Evolutionary conservation across 2,329 filamentous ascomycete genomes (phyloP), one percentile per base, ranked within the genome.

Genomic region (Colletotrichum sp.): DNA sequence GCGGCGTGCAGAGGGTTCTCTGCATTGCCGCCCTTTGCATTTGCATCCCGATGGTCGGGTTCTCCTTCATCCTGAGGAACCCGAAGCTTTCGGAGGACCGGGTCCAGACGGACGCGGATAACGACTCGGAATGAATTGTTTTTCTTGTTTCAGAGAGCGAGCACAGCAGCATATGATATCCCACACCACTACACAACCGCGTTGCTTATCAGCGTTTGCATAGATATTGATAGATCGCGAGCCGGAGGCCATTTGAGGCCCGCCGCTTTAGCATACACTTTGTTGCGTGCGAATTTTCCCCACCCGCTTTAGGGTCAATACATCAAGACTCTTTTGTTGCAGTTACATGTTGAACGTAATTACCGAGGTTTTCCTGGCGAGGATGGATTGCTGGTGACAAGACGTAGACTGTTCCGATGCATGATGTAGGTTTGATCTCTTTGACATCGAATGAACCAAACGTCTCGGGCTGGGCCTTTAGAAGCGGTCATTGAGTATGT

Each of bases 21-120:
- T 78, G 76, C 65, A 76, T 77, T 12, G 76, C 78, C 18, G 79
- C 77, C 4, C 66, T 79, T 18, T 79, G 77, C 30, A 66, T 80
- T 48, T 78, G 78, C 16, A 68, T 79, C n/a, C 78, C 78, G 5
- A 77, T 80, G 77, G 76, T 80, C 24, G 73, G 43, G 4, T 76
- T 79, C 8, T 72, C 78, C 4, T 76, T 80, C 7, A 58, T 70
- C 15, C 61, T 79, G 68, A 70, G 78, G 13, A 76, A 80, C 55
- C 78, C 79, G 16, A 77, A 56, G 30, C 32, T 78, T 7, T 75
- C 71, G 21, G 75, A 77, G 38, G 66, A 77, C 15, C 55, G 75
- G 12, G 61, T 73, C 18, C 76, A 76, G 26, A 61, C 69, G 15
- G 70, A 77, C 7, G 66, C 70, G n/a, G 48, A 28, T 38, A 16